A percentile compares a stretch with the other conserved stretches of the same genome.
Evolutionary conservation across 441 rosid species (phyloP).

Genomic region (Geranium incanum): DNA sequence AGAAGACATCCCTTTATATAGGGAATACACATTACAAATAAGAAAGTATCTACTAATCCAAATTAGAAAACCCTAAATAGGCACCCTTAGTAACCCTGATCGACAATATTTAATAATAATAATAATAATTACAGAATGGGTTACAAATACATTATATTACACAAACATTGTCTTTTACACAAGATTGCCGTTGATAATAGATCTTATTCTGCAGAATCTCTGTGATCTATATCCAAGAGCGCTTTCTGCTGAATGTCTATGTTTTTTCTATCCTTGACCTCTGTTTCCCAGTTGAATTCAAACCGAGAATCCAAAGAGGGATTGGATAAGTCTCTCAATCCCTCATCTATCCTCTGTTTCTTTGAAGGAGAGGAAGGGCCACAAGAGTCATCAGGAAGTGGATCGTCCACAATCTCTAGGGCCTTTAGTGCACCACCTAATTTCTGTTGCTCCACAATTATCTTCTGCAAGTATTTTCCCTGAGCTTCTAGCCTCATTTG

Average conservation of each 20-base stretch:
- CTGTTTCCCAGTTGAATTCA: not conserved
- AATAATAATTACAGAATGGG: conserved; percentile 3
- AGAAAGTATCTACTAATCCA: too few relatives aligned
- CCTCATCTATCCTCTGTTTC: conserved; percentile 14
- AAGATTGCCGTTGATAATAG: conserved; percentile 1
- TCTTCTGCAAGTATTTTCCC: too few relatives aligned
- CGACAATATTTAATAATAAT: too few relatives aligned
- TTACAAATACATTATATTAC: conserved; percentile 1
- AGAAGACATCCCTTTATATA: too few relatives aligned
- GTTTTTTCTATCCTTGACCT: not conserved
- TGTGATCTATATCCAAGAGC: not conserved
- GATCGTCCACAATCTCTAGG: not conserved
- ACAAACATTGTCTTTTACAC: not conserved
- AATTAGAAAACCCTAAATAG: too few relatives aligned
- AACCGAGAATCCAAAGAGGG: not conserved
- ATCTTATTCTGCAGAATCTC: conserved; percentile 2
- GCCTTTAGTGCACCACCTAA: conserved; percentile 19
- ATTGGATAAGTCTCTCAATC: not conserved
- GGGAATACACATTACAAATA: too few relatives aligned
- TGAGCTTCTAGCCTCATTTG: conserved; percentile 31
- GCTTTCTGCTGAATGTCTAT: conserved; percentile 3
- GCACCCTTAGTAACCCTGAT: too few relatives aligned
- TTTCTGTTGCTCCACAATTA: conserved; percentile 29
- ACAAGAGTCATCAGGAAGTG: conserved; percentile 10
- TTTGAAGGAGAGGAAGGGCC: conserved; percentile 15